A percentile compares a stretch with the other conserved stretches of the same genome.
Conservation (phyloP, 768 basidiomycete genomes). For the Boletellus ananas region DNA sequence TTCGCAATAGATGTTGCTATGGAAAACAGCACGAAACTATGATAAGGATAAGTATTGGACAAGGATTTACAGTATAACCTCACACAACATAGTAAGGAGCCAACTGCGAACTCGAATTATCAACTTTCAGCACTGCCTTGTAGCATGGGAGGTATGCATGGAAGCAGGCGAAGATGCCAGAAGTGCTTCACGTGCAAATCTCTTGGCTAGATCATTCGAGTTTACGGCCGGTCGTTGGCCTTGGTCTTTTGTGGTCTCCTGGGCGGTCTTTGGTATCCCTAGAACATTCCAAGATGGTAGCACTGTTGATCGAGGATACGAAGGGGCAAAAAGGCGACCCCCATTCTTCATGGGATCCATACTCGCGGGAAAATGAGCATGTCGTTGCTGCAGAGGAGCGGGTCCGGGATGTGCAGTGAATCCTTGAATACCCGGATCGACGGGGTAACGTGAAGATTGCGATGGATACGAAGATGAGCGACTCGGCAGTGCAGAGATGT, state of each 20-base stretch:
- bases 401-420: neutral
- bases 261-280: conserved; percentile 1
- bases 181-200: conserved; percentile 7
- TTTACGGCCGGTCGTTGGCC: conserved; percentile 2
- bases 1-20: conserved; percentile 11
- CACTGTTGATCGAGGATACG: neutral
- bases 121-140: conserved; percentile 3
- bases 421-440: neutral
- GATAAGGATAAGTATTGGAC: neutral
- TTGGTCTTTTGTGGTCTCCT: conserved; percentile 1
- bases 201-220: conserved; percentile 8
- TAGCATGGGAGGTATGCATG: conserved; percentile 2
- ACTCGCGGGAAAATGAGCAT: neutral
- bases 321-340: neutral
- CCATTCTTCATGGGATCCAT: conserved; percentile 3
- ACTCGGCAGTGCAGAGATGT: neutral
- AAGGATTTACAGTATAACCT: conserved; percentile 1
- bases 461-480: neutral
- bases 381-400: neutral
- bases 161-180: neutral
- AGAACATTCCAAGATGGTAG: neutral
- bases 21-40: neutral
- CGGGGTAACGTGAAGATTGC: neutral
- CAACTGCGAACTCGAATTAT: neutral
- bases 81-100: neutral